phyloP scores from a whole-genome alignment of 2,329 filamentous ascomycete genomes.

The Neobulgaria alba region DNA sequence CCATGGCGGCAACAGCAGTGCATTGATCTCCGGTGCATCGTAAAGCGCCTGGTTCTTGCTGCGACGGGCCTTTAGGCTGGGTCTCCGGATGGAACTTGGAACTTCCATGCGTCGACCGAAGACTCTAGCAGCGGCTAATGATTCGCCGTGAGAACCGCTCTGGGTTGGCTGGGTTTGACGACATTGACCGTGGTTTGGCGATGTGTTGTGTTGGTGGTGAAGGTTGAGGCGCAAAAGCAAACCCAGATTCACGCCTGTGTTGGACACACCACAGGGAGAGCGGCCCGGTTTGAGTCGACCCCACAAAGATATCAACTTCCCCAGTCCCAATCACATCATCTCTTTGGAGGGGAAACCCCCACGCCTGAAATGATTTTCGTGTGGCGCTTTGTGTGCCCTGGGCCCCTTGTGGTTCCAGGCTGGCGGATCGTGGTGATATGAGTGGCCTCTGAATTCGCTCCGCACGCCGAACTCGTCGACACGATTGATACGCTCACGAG shows the following conservation, averaged over 20 bases:
- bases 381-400: neutral
- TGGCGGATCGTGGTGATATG: slow-evolving; percentile 2
- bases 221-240: neutral
- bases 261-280: slow-evolving; percentile 2
- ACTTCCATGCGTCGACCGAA: neutral
- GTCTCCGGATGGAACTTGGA: slow-evolving; percentile 4
- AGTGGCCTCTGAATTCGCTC: neutral
- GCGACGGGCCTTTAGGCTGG: slow-evolving; percentile 5
- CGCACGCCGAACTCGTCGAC: neutral
- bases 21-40: slow-evolving; percentile 13
- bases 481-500: slow-evolving; percentile 5
- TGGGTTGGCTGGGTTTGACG: neutral
- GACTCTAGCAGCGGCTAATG: slow-evolving; percentile 2
- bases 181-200: neutral
- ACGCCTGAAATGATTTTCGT: neutral
- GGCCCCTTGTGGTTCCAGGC: slow-evolving; percentile 4
- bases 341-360: neutral
- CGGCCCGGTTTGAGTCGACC: slow-evolving; percentile 7
- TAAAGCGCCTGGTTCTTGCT: slow-evolving; percentile 8
- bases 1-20: slow-evolving; percentile 4
- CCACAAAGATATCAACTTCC: slow-evolving; percentile 11
- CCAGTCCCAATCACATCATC: slow-evolving; percentile 6
- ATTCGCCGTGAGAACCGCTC: neutral
- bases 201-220: neutral
- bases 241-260: slow-evolving; percentile 1